A percentile compares a stretch with the other conserved stretches of the same genome.
Conservation (phyloP, 2,329 filamentous ascomycete genomes). For the Parafenestella ontariensis region DNA sequence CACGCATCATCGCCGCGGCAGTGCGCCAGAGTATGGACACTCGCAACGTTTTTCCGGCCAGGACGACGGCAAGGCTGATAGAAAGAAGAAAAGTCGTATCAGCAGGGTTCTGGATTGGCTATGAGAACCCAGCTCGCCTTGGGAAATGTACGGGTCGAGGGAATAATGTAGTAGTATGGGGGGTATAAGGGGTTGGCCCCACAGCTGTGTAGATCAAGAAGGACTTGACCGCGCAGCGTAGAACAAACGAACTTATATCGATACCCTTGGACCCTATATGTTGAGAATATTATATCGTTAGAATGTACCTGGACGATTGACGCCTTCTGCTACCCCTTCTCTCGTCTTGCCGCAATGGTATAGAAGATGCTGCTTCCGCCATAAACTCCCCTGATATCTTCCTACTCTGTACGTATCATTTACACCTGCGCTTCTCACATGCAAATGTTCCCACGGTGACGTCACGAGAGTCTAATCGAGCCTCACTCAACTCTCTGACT, state of each 20-base stretch:
- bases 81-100: slow-evolving; percentile 9
- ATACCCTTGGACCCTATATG: too few species aligned
- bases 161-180: too few species aligned
- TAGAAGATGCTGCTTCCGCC: slow-evolving; percentile 63
- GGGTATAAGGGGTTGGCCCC: too few species aligned
- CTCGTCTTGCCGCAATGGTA: slow-evolving; percentile 24
- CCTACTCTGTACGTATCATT: slow-evolving; percentile 49
- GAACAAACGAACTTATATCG: too few species aligned
- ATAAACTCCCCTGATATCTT: slow-evolving; percentile 62
- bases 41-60: not conserved
- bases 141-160: too few species aligned
- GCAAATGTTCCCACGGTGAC: not conserved
- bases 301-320: too few species aligned
- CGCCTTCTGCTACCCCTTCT: not conserved
- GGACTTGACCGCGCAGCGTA: too few species aligned
- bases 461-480: not conserved
- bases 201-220: too few species aligned
- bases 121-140: not conserved
- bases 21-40: not conserved
- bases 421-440: not conserved
- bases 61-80: not conserved
- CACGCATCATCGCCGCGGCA: not conserved
- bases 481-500: not conserved
- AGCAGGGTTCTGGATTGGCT: slow-evolving; percentile 19
- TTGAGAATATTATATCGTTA: too few species aligned